These are phyloP conservation scores for Starmerella potacharoeniae DNA, from an alignment of 805 yeast species.

Conservation along the genomic window DNA sequence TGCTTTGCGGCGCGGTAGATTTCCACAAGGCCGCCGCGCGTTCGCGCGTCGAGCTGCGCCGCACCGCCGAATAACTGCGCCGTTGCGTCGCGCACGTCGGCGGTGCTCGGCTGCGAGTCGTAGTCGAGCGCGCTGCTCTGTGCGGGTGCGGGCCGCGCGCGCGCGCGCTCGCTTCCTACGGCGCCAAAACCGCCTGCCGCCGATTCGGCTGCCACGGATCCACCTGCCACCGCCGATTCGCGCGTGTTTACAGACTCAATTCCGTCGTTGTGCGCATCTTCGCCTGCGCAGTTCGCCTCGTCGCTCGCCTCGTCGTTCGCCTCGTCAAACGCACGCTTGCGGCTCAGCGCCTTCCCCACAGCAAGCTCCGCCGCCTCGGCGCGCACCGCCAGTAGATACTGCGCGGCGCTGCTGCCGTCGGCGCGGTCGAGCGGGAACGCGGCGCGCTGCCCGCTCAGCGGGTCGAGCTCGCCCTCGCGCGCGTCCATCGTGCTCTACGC, in stretches of 20 bases:
- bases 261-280: background rate
- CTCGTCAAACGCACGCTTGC: background rate
- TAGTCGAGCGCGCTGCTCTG: background rate
- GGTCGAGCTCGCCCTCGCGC: slow-evolving; percentile 10
- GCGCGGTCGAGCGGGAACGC: slow-evolving; percentile 26
- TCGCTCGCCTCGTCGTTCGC: background rate
- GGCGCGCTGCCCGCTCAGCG: slow-evolving; percentile 14
- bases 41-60: background rate
- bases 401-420: slow-evolving; percentile 1
- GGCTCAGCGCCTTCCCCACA: background rate
- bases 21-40: background rate
- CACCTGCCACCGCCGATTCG: too few relatives aligned
- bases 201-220: too few relatives aligned
- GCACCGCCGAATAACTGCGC: background rate
- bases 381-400: slow-evolving; percentile 15
- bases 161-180: too few relatives aligned
- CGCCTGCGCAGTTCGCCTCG: background rate
- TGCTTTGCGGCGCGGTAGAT: background rate
- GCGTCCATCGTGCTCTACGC: background rate
- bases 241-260: too few relatives aligned
- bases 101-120: background rate
- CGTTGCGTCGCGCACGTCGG: background rate
- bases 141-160: background rate
- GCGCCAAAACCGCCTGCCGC: too few relatives aligned
- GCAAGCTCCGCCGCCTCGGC: slow-evolving; percentile 12